phyloP scores from a whole-genome alignment of 2,329 filamentous ascomycete species.

The Scedosporium apiospermum region DNA sequence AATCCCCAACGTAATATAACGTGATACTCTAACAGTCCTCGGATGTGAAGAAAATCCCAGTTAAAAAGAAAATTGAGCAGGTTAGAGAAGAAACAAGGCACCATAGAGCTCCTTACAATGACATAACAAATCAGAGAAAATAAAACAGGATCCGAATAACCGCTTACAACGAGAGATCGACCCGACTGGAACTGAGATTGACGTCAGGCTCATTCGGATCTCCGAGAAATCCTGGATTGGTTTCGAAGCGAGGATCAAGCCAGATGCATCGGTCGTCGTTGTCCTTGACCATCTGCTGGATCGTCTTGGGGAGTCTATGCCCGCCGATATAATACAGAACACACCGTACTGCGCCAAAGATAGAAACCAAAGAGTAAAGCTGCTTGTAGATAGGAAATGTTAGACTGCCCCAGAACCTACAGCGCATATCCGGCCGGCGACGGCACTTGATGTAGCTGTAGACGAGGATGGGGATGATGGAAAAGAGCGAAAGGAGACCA shows the following conservation, averaged over 20 bases:
- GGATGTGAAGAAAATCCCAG: too few species aligned
- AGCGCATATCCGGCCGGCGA: conserved; percentile 1
- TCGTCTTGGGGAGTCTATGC: not conserved
- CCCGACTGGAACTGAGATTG: not conserved
- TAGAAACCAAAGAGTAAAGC: not conserved
- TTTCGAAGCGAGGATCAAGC: conserved; percentile 3
- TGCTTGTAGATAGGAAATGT: conserved; percentile 5
- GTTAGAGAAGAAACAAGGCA: too few species aligned
- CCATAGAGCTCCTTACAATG: too few species aligned
- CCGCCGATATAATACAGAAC: conserved; percentile 3
- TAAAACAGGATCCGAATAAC: too few species aligned
- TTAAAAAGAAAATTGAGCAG: too few species aligned
- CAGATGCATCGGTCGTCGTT: not conserved
- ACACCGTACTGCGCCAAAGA: not conserved
- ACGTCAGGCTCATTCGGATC: not conserved
- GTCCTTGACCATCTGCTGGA: conserved; percentile 4
- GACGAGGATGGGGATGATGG: not conserved
- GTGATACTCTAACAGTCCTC: too few species aligned
- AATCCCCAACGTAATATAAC: too few species aligned
- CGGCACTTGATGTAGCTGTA: conserved; percentile 5
- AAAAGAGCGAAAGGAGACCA: not conserved
- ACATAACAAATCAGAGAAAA: too few species aligned
- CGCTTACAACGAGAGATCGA: not conserved
- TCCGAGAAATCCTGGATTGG: not conserved
- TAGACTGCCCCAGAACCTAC: not conserved